Conservation (phyloP, 2,329 filamentous ascomycete genomes). For the Aureobasidium sp. region DNA sequence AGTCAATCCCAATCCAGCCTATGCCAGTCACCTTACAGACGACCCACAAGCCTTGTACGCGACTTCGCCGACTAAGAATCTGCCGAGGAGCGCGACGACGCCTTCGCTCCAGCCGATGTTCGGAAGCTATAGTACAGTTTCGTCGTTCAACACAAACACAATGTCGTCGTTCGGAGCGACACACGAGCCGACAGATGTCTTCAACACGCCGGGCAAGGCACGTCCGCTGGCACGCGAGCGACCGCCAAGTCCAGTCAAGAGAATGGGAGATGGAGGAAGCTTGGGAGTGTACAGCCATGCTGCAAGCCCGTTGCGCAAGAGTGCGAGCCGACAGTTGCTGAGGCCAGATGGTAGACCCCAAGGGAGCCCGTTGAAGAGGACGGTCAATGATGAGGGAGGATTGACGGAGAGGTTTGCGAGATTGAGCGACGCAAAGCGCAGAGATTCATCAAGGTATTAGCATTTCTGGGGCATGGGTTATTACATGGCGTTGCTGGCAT, state of each 20-base stretch:
- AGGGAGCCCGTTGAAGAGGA: constrained; percentile 39
- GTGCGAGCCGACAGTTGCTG: constrained; percentile 47
- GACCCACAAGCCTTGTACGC: constrained; percentile 12
- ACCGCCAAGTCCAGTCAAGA: constrained; percentile 18
- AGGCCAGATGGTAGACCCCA: constrained; percentile 24
- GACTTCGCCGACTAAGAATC: constrained; percentile 16
- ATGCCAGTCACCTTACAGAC: constrained; percentile 43
- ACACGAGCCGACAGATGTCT: constrained; percentile 27
- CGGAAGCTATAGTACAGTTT: constrained; percentile 17
- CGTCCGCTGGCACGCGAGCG: constrained; percentile 26
- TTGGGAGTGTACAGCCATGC: constrained; percentile 74
- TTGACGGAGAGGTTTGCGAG: constrained; percentile 19
- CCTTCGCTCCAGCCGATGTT: constrained; percentile 41
- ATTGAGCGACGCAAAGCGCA: constrained; percentile 21
- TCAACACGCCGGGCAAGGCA: constrained; percentile 32
- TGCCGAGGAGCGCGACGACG: constrained; percentile 54
- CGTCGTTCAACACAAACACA: constrained; percentile 16
- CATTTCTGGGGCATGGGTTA: background rate
- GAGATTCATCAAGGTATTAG: constrained; percentile 7
- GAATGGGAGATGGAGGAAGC: constrained; percentile 58
- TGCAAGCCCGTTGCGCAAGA: constrained; percentile 76
- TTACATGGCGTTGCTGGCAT: background rate
- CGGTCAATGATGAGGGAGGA: constrained; percentile 30
- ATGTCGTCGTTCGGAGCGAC: constrained; percentile 19
- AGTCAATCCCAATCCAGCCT: constrained; percentile 77